phyloP scores from a whole-genome alignment of 768 basidiomycete species.

The Pleurotus ostreatus region DNA sequence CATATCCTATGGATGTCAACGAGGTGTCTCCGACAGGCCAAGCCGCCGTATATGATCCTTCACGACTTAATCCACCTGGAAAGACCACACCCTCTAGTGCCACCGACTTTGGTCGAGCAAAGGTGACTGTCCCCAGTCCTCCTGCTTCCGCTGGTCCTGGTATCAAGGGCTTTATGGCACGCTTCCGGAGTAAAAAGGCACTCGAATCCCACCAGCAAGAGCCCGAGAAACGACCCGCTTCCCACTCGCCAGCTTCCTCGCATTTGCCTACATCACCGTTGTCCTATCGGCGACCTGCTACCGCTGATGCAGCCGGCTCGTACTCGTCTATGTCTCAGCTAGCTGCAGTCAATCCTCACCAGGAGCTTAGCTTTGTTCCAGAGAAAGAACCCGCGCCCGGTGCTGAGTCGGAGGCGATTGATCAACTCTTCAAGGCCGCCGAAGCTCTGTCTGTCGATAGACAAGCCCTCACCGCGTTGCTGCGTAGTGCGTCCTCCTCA shows the following conservation, averaged over 20 bases:
- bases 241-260: slow-evolving; percentile 25
- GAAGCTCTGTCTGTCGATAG: slow-evolving; percentile 73
- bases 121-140: slow-evolving; percentile 54
- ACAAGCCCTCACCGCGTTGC: slow-evolving; percentile 61
- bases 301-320: slow-evolving; percentile 7
- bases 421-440: slow-evolving; percentile 75
- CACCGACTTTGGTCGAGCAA: slow-evolving; percentile 50
- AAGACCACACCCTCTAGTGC: slow-evolving; percentile 35
- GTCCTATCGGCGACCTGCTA: slow-evolving; percentile 21
- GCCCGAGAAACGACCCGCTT: slow-evolving; percentile 22
- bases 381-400: slow-evolving; percentile 21
- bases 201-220: slow-evolving; percentile 25
- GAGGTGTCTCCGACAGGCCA: slow-evolving; percentile 30
- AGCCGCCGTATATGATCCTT: slow-evolving; percentile 37
- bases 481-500: slow-evolving; percentile 50
- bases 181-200: slow-evolving; percentile 54
- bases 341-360: slow-evolving; percentile 5
- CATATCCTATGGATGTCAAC: slow-evolving; percentile 38
- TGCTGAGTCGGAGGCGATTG: slow-evolving; percentile 49
- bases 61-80: slow-evolving; percentile 29
- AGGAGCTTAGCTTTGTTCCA: slow-evolving; percentile 16
- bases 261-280: slow-evolving; percentile 29
- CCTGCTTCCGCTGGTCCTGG: slow-evolving; percentile 72
- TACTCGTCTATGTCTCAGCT: slow-evolving; percentile 11
- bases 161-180: slow-evolving; percentile 77